Percentiles rank a stretch among this genome's conserved stretches.
Evolutionary conservation across 371 early-diverging fungal genomes (phyloP).

Genomic region (Amoeboaphelidium protococcarum): DNA sequence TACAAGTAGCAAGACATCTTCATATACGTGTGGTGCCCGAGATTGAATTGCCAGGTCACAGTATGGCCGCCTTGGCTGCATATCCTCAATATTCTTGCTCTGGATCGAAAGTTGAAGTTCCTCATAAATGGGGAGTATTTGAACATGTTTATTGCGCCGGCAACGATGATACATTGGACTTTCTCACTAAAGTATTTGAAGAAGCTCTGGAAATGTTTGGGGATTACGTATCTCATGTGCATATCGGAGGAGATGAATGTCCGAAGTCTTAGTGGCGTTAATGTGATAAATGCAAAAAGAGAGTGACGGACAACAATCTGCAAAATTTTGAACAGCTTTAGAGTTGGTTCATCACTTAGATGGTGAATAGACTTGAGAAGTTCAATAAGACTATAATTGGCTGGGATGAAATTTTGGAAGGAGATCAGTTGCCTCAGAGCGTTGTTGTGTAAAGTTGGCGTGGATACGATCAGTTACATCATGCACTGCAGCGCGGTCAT

Average conservation of each 20-base stretch:
- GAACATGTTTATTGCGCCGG: conserved; percentile 2
- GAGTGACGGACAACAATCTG: not conserved
- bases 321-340: not conserved
- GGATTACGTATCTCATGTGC: not conserved
- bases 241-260: conserved; percentile 3
- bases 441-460: conserved; percentile 1
- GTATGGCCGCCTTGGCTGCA: conserved; percentile 2
- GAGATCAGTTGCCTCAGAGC: not conserved
- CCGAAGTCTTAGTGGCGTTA: conserved; percentile 1
- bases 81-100: conserved; percentile 3
- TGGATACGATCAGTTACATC: not conserved
- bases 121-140: conserved; percentile 1
- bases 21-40: conserved; percentile 1
- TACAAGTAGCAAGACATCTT: not conserved
- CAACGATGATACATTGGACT: conserved; percentile 1
- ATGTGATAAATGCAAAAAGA: conserved; percentile 1
- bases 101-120: not conserved
- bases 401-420: conserved; percentile 3
- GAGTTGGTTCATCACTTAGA: conserved; percentile 1
- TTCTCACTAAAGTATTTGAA: not conserved
- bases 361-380: not conserved
- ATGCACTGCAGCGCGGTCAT: not conserved
- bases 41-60: conserved; percentile 3
- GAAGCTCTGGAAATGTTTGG: conserved; percentile 1
- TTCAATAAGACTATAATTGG: not conserved